These are phyloP conservation scores for Candida awuae DNA, from an alignment of 805 yeast genomes.

Conservation along the genomic window DNA sequence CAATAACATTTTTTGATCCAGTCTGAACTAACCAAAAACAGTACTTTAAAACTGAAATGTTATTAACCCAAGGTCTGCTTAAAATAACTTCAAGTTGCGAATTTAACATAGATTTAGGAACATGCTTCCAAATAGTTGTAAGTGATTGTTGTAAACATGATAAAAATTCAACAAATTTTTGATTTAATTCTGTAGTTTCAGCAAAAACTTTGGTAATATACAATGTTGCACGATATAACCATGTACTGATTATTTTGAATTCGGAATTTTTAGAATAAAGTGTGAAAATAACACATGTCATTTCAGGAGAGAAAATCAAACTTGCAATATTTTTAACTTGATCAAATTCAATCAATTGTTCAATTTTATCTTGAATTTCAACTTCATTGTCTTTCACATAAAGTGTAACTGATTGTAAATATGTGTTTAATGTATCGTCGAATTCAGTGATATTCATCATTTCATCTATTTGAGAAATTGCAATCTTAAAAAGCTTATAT, in stretches of 20 bases:
- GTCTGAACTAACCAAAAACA: slow-evolving; percentile 32
- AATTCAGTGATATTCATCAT: slow-evolving; percentile 3
- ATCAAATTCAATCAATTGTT: slow-evolving; percentile 15
- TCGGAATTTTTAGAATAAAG: slow-evolving; percentile 9
- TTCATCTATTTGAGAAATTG: slow-evolving; percentile 8
- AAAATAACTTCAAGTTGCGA: slow-evolving; percentile 61
- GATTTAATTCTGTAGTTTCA: slow-evolving; percentile 28
- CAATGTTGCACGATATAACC: slow-evolving; percentile 53
- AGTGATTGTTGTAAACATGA: slow-evolving; percentile 29
- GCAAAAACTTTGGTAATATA: slow-evolving; percentile 60
- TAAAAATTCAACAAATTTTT: slow-evolving; percentile 27
- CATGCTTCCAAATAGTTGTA: slow-evolving; percentile 31
- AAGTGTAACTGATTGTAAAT: slow-evolving; percentile 11
- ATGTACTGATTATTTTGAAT: slow-evolving; percentile 30
- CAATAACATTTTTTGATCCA: slow-evolving; percentile 31
- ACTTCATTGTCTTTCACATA: neutral
- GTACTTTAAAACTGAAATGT: slow-evolving; percentile 38
- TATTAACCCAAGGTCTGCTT: slow-evolving; percentile 37
- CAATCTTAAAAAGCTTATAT: neutral
- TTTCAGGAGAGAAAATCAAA: slow-evolving; percentile 23
- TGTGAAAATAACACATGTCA: slow-evolving; percentile 13
- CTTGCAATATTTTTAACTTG: slow-evolving; percentile 28
- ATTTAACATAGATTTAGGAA: slow-evolving; percentile 42
- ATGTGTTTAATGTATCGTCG: slow-evolving; percentile 9
- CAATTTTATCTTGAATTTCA: slow-evolving; percentile 2